phyloP scores from a whole-genome alignment of 805 yeast species.

The Monosporozyma servazzii region DNA sequence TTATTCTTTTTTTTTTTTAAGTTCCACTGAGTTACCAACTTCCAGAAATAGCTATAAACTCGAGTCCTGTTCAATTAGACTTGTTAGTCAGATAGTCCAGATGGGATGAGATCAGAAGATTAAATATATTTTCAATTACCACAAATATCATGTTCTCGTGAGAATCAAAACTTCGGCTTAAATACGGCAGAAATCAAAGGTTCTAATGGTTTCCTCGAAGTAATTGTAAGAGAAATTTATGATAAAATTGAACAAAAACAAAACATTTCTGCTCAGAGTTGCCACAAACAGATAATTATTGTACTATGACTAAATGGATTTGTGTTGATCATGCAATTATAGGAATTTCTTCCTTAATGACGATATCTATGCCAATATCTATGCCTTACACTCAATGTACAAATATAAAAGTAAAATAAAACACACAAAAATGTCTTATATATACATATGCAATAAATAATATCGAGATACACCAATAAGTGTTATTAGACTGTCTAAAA shows the following conservation, averaged over 20 bases:
- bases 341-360: background rate
- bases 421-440: background rate
- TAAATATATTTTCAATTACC: background rate
- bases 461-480: background rate
- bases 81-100: background rate
- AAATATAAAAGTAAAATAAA: too few relatives aligned
- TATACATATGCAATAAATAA: background rate
- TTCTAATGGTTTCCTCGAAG: background rate
- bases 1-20: background rate
- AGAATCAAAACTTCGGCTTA: background rate
- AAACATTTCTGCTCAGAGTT: background rate
- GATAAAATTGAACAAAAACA: background rate
- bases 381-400: too few relatives aligned
- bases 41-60: too few relatives aligned
- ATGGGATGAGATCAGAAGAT: background rate
- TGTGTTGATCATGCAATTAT: background rate
- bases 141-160: background rate
- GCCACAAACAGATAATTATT: background rate
- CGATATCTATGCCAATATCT: too few relatives aligned
- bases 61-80: background rate
- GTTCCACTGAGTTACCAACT: background rate
- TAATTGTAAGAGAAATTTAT: background rate
- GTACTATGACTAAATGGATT: background rate
- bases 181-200: background rate
- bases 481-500: slow-evolving; percentile 29